Evolutionary conservation across 306 rosid genomes (phyloP).

Genomic region (Aeschynomene evenia): DNA sequence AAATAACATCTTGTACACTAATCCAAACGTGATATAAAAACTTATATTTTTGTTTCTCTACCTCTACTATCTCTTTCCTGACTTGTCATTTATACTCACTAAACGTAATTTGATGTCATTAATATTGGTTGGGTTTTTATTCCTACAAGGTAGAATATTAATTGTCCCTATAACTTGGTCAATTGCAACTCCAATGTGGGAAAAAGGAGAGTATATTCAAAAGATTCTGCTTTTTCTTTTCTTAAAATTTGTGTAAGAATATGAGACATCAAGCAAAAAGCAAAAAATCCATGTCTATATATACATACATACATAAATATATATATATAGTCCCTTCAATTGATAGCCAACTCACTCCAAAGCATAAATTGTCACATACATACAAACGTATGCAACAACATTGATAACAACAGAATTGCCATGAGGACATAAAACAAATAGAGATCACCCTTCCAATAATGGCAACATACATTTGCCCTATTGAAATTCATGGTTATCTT

Average conservation of each 20-base stretch:
- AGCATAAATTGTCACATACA: not conserved
- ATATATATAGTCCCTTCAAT: not conserved
- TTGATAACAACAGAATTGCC: not conserved
- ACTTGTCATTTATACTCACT: too few relatives aligned
- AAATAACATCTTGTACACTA: too few relatives aligned
- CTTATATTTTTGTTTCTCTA: too few relatives aligned
- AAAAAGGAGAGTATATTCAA: not conserved
- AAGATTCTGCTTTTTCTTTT: not conserved
- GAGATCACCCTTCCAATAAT: not conserved
- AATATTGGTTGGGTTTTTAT: not conserved
- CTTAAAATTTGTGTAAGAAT: not conserved
- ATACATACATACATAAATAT: not conserved
- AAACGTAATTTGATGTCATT: too few relatives aligned
- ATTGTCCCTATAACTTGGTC: not conserved
- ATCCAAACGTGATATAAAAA: too few relatives aligned
- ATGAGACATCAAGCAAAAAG: not conserved
- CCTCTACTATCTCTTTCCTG: too few relatives aligned
- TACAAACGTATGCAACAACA: not conserved
- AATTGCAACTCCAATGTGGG: not conserved
- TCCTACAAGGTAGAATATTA: not conserved
- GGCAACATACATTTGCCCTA: constrained; percentile 11
- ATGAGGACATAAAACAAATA: not conserved
- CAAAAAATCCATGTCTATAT: not conserved
- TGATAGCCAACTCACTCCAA: not conserved
- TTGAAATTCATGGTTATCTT: not conserved